A percentile compares a stretch with the other conserved stretches of the same genome.
Evolutionary conservation across 768 basidiomycete genomes (phyloP).

Genomic region (Pilatotrama ljubarskyi): DNA sequence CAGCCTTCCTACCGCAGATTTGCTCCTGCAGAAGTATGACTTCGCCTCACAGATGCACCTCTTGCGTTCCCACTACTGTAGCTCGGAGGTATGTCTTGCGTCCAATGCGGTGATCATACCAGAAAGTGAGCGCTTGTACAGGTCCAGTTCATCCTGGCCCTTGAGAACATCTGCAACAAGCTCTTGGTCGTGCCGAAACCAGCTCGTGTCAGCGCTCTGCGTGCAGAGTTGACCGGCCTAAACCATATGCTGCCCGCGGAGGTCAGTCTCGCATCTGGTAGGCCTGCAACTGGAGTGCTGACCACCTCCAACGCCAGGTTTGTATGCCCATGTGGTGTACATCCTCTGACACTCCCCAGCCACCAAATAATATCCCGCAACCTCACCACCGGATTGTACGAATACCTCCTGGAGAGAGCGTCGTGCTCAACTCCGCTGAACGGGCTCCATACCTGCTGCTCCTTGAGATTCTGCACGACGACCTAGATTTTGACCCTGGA

Average conservation of each 20-base stretch:
- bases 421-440: constrained; percentile 97
- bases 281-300: too few relatives aligned
- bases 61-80: constrained; percentile 83
- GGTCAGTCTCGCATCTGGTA: too few relatives aligned
- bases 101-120: background rate
- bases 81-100: constrained; percentile 64
- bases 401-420: constrained; percentile 96
- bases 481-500: constrained; percentile 89
- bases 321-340: constrained; percentile 89
- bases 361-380: constrained; percentile 43
- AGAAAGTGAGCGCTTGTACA: constrained; percentile 34
- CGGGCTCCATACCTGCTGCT: constrained; percentile 91
- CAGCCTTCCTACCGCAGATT: constrained; percentile 48
- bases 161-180: constrained; percentile 92
- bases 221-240: constrained; percentile 92
- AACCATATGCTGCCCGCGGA: constrained; percentile 98
- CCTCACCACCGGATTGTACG: constrained; percentile 95
- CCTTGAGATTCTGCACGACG: constrained; percentile 86
- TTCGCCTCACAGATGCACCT: constrained; percentile 65
- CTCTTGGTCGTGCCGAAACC: constrained; percentile 90
- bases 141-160: constrained; percentile 82
- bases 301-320: constrained; percentile 45
- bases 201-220: constrained; percentile 92
- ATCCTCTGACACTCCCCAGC: constrained; percentile 59
- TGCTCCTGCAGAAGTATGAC: constrained; percentile 69